phyloP scores from a whole-genome alignment of 345 rosid species.

The Eucalyptus decipiens region DNA sequence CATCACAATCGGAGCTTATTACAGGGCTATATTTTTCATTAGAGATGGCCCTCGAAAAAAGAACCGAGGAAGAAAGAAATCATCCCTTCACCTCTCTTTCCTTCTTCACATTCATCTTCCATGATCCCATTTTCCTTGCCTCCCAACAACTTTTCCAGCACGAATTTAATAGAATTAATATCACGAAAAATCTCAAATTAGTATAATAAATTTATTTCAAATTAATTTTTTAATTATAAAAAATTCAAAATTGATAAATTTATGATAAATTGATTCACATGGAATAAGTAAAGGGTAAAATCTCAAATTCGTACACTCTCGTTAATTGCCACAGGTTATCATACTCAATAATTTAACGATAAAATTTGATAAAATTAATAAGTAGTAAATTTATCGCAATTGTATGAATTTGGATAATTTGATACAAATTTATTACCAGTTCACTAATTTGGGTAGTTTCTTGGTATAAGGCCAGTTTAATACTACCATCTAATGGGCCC shows the following conservation, averaged over 20 bases:
- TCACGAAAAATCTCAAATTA: too few relatives aligned
- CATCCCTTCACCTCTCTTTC: background rate
- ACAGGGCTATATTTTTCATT: background rate
- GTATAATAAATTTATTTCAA: fast-evolving
- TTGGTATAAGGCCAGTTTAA: too few relatives aligned
- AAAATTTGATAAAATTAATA: too few relatives aligned
- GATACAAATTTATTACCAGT: too few relatives aligned
- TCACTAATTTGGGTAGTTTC: too few relatives aligned
- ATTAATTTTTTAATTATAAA: too few relatives aligned
- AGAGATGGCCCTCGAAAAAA: background rate
- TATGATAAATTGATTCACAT: fast-evolving
- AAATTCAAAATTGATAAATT: fast-evolving
- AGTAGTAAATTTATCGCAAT: too few relatives aligned
- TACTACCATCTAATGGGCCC: too few relatives aligned
- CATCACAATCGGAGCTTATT: background rate
- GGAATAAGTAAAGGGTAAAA: fast-evolving
- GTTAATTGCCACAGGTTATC: fast-evolving
- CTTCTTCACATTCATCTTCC: background rate
- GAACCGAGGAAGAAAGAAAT: background rate
- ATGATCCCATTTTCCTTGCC: background rate
- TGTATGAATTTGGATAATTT: too few relatives aligned
- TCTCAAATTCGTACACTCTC: too few relatives aligned
- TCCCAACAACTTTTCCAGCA: background rate
- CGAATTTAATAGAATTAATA: background rate
- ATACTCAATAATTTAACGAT: fast-evolving